Evolutionary conservation across 2,329 filamentous ascomycete genomes (phyloP), one percentile per base, ranked within the genome.

Genomic region (Lachnellula hyalina): DNA sequence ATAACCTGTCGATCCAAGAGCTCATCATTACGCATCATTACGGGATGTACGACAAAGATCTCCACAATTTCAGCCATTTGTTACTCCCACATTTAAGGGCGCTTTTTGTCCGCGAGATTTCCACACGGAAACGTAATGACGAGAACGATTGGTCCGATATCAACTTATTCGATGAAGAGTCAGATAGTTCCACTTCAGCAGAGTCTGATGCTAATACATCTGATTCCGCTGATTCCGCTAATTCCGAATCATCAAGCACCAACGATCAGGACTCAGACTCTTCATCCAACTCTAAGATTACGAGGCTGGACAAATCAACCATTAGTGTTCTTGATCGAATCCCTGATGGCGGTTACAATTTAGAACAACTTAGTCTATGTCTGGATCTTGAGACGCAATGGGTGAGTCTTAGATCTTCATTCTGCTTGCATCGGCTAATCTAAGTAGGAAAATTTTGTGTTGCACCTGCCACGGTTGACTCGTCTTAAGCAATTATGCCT

Each of bases 1-100:
- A 3, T 7, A 6, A 44, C 11, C 44, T 48, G 11, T 47, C 45
- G 1, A 48, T 59, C 11, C 23, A 52, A 48, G 59, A 57, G 19
- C 40, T 61, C 15, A 52, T 59, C 7, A 38, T 61, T 21, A 54
- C 52, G 3, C 44, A 55, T 9, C 54, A 55, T 19, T 59, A 54
- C 35, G 12, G n/a, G 7, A 45, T 36, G 42, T 52, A 54, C 47
- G 52, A 54, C 9, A 32, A 34, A 15, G 52, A 19, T 12, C n/a
- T 56, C 8, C 15, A 46, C n/a, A 48, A 56, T 23, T 53, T 57
- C 35, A 44, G 38, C 2, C 6, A 38, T 23, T 40, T 62, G n/a
- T 34, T 36, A 2, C 49, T 60, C 28, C 53, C 53, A 4, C 38
- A 52, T 5, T 35, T 62, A 5, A 40, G 40, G 3, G 54, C 48